Conservation (phyloP, 164 flowering plant species). For the Annona cherimola region DNA sequence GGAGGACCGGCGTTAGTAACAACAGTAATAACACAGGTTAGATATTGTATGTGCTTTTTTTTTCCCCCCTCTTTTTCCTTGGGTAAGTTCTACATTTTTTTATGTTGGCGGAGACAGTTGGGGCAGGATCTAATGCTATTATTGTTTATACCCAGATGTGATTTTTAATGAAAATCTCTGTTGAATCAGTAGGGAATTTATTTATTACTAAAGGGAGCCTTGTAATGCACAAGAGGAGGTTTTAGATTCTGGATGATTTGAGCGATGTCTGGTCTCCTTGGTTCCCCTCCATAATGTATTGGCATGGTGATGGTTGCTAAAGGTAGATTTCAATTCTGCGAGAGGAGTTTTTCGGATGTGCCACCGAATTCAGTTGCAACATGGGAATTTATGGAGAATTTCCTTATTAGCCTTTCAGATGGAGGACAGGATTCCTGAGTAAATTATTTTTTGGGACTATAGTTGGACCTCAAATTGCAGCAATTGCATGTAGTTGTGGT, state of each 20-base stretch:
- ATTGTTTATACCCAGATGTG: neutral
- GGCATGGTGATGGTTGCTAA: neutral
- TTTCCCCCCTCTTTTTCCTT: neutral
- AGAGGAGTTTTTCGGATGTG: neutral
- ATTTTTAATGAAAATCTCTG: slow-evolving; percentile 2
- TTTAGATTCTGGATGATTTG: neutral
- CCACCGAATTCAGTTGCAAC: neutral
- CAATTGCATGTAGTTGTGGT: neutral
- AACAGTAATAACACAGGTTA: slow-evolving; percentile 36
- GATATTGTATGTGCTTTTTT: neutral
- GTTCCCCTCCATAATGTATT: neutral
- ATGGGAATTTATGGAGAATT: neutral
- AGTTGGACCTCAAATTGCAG: neutral
- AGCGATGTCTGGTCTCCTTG: neutral
- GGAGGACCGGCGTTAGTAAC: slow-evolving; percentile 22
- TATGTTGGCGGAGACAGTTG: neutral
- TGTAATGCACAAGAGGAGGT: neutral
- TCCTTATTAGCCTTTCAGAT: neutral
- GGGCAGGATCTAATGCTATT: neutral
- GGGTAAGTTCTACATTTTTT: no score
- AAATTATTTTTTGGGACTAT: neutral
- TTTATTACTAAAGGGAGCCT: no score
- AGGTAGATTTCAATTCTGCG: neutral
- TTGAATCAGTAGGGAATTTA: neutral
- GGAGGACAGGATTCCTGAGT: neutral